Evolutionary conservation across 2,329 filamentous ascomycete genomes (phyloP), one percentile per base, ranked within the genome.

Genomic region (Scedosporium minutisporum): DNA sequence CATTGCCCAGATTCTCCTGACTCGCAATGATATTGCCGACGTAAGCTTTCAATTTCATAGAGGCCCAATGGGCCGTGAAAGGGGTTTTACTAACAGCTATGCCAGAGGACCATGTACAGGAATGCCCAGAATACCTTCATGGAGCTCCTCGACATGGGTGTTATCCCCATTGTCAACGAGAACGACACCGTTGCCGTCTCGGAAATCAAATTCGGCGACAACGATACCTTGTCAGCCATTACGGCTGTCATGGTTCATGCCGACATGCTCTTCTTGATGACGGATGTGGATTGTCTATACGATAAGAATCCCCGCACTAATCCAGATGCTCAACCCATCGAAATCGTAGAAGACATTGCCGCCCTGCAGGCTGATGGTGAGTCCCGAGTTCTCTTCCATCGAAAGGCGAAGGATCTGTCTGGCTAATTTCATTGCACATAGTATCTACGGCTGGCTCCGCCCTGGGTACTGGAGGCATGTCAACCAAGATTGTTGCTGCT

Each of bases 141-240:
- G 61, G 91, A 96, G 74, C 82, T 97, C 57, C 79, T 99, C 18
- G 87, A 93, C 69, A 95, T 97, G 88, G 93, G 93, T 1, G 93
- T 97, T 27, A 96, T 99, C 66, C 95, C 95, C 9, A 97, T 99
- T 69, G 95, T 99, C 66, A 99, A 99, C 71, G 95, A 99, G 77
- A 99, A 99, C 75, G 95, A 99, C 74, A 99, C 95, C 2, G 79
- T 99, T 62, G 91, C 93, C 25, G 95, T 99, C 67, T 90, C 93
- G 55, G 95, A 99, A 82, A 99, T 99, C 78, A 97, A 97, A 80
- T 99, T 99, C 72, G 95, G 95, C 67, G 95, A 99, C 80, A 99
- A 99, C 70, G 95, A 99, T 75, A 99, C 95, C 1, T 81, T 99
- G 57, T 96, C 92, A 12, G 95, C 95, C 63, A 97, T 99, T 68